Conservation (phyloP, 2,329 filamentous ascomycete genomes). For the Trichoderma atrobrunneum region DNA sequence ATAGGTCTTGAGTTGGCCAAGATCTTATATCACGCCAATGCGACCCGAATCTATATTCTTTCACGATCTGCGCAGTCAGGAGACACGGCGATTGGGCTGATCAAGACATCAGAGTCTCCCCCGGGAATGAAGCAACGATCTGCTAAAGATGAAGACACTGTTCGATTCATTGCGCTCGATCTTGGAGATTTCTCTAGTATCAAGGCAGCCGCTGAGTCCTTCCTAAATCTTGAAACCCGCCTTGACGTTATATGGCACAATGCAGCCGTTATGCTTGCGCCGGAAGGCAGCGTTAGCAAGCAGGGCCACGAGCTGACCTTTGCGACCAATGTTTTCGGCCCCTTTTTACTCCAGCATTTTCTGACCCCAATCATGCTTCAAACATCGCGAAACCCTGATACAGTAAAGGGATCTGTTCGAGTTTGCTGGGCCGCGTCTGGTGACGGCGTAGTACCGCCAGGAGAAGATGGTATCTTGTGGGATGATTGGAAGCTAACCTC, state of each 20-base stretch:
- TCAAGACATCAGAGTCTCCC: background rate
- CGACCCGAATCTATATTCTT: background rate
- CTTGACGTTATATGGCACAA: background rate
- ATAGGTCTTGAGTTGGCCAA: background rate
- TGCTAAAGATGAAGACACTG: background rate
- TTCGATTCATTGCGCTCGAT: background rate
- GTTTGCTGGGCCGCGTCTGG: background rate
- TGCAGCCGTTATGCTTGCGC: background rate
- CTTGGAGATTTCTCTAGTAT: background rate
- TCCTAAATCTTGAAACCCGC: background rate
- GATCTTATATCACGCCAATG: background rate
- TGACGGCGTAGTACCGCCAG: background rate
- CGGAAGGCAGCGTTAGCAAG: background rate
- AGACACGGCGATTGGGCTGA: background rate
- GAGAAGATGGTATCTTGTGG: background rate
- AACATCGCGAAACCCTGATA: background rate
- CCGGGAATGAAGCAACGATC: background rate
- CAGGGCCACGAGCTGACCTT: background rate
- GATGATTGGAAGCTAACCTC: background rate
- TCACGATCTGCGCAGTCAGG: background rate
- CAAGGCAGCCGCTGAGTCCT: background rate
- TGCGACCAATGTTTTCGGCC: background rate
- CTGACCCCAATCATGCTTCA: background rate
- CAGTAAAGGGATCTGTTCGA: background rate
- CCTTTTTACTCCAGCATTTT: background rate